Evolutionary conservation across 306 rosid genomes (phyloP).

Genomic region (Gastrolobium villosum): DNA sequence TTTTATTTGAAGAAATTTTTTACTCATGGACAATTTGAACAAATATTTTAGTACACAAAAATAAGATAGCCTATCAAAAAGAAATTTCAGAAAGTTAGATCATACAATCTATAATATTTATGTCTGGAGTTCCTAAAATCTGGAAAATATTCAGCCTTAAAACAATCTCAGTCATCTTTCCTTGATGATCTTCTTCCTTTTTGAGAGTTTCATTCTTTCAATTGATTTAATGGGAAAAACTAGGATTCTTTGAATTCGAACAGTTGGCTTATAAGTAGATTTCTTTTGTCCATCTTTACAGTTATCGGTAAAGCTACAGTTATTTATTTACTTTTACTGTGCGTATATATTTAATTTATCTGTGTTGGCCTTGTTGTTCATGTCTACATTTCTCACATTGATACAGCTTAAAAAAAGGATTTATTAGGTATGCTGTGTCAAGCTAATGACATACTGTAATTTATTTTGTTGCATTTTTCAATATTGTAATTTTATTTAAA

Average conservation of each 20-base stretch:
- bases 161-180: not conserved
- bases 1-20: not conserved
- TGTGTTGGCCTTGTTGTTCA: not conserved
- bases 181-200: constrained; percentile 1
- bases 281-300: constrained; percentile 7
- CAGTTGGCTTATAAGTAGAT: not conserved
- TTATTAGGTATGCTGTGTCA: not conserved
- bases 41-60: not conserved
- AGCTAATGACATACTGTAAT: not conserved
- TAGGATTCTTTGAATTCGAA: constrained; percentile 29
- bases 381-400: constrained; percentile 1
- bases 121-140: not conserved
- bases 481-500: not conserved
- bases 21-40: constrained; percentile 14
- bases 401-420: not conserved
- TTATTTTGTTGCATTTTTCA: constrained; percentile 8
- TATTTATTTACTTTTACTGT: not conserved
- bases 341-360: not conserved
- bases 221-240: constrained; percentile 18
- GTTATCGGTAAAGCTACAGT: not conserved
- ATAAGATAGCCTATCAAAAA: not conserved
- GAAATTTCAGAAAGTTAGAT: not conserved
- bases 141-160: not conserved
- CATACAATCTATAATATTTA: constrained; percentile 8
- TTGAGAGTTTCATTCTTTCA: constrained; percentile 17